Base-by-base conservation (phyloP, 1,284 basidiomycete genomes). In the Apiotrichum veenhuisii region DNA sequence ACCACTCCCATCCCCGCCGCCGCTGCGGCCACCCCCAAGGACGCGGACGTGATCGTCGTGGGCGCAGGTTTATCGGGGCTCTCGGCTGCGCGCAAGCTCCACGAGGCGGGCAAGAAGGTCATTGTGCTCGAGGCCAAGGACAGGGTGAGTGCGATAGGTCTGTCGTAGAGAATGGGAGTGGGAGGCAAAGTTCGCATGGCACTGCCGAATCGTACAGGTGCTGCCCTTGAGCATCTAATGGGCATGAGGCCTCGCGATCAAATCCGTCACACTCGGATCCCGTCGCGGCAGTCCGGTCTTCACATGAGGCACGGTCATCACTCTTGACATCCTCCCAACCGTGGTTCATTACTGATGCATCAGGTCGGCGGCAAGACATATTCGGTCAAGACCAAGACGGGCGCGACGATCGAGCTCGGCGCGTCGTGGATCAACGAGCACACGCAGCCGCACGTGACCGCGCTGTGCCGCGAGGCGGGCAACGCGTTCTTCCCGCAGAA, bases 401-500 rank as follows among this genome's bases (percentile, higher is more conserved):
- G 55, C 12, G 59, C 55, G 22, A 14, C 38, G 8, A 26, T 61
- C 34, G 59, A 61, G n/a, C 42, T 61, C 14, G 59, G 59, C 38
- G 59, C 50, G 26, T 37, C 55, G 27, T 61, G 55, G 55, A 46
- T 61, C 26, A 61, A 61, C 55, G 59, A 57, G 44, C 36, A 47
- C 45, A 38, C 42, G n/a, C 50, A 54, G 55, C 59, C 55, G 14
- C n/a, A 40, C 11, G 49, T 61, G 47, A 42, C 46, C 4, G 46
- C 44, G 5, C 55, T 61, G 5, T 47, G 40, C 7, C 26, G 30
- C 11, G 51, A 54, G 51, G 55, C 55, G 9, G 40, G 40, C 36
- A 57, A 57, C 43, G 30, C 47, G 3, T 40, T 50, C 37, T 54
- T 57, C 10, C 9, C 7, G 34, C 59, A 61, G 51, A 44, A 48